Evolutionary conservation across 331 rosid species (phyloP), one percentile per base, ranked within the genome.

Genomic region (Telfairia occidentalis): DNA sequence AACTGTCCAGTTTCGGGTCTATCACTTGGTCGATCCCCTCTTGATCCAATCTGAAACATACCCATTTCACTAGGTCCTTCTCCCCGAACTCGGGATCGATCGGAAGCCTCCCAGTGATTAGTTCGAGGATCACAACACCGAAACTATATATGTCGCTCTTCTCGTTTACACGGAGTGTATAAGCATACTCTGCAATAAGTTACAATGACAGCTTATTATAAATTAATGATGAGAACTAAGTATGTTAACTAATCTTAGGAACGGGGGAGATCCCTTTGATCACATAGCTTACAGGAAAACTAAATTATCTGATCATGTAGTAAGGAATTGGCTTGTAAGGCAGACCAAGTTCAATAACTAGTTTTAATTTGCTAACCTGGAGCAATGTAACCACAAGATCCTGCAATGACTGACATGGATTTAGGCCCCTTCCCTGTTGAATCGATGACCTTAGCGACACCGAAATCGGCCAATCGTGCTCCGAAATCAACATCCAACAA

Each of bases 171-270:
- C 96, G 83, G 6, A 94, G 91, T 0, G 97, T 91, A 81, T 94
- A 94, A 12, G 96, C 98, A 79, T 94, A 91, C 85, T 94, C 98
- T 94, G 91, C 77, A n/a, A n/a, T n/a, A n/a, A n/a, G n/a, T n/a
- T n/a, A n/a, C n/a, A n/a, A n/a, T n/a, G n/a, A n/a, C n/a, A n/a
- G n/a, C n/a, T n/a, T n/a, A n/a, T n/a, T n/a, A n/a, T n/a, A n/a
- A n/a, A n/a, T n/a, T n/a, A n/a, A n/a, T n/a, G n/a, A n/a, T n/a
- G n/a, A n/a, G n/a, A n/a, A n/a, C n/a, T n/a, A n/a, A n/a, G n/a
- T n/a, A n/a, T n/a, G n/a, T n/a, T n/a, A n/a, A n/a, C n/a, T n/a
- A n/a, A n/a, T n/a, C n/a, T n/a, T n/a, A n/a, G n/a, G n/a, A n/a
- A n/a, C n/a, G n/a, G n/a, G n/a, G n/a, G n/a, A n/a, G n/a, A n/a